Evolutionary conservation across 306 rosid genomes (phyloP), one percentile per base, ranked within the genome.

Genomic region (Vicia faba): DNA sequence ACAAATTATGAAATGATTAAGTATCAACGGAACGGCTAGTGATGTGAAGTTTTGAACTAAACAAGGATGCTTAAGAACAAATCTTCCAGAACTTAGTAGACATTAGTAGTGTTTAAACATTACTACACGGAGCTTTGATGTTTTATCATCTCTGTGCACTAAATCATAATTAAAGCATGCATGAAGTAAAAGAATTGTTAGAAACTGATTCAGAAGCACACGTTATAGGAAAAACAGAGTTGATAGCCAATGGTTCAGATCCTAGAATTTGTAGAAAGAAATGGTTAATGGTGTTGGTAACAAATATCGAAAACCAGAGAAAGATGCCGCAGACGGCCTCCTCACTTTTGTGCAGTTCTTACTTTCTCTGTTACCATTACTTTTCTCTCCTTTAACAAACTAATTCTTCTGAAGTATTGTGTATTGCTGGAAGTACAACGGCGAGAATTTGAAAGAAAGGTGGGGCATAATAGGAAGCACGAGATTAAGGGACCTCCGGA

Each of bases 141-240:
- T 61, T 78, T 61, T 62, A 62, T 2, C 41, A 63, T 19, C 44
- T 64, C 5, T 29, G 35, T 45, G 68, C 51, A 43, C 16, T 56
- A 40, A 68, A 68, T 61, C 59, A 61, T 23, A 73, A 69, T 57
- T 33, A 64, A 79, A 59, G 12, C 31, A 69, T 49, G 59, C 72
- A 73, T 68, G 11, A 13, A 18, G 62, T 33, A 40, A 36, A 68
- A 54, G 29, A 23, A 54, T 36, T 28, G 40, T 5, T 19, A 55
- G 61, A 55, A 58, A 58, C n/a, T 31, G 64, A 19, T 58, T 58
- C 43, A 31, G 25, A 58, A 58, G 11, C 23, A 58, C 13, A 58
- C 23, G 4, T 58, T 31, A 58, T 31, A 58, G 64, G 64, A 58
- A 58, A 31, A 33, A 29, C 1, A 29, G 20, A n/a, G 63, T 31